A percentile compares a stretch with the other conserved stretches of the same genome.
These are phyloP conservation scores for Telopea speciosissima DNA, from an alignment of 177 flowering plant genomes.

Conservation along the genomic window DNA sequence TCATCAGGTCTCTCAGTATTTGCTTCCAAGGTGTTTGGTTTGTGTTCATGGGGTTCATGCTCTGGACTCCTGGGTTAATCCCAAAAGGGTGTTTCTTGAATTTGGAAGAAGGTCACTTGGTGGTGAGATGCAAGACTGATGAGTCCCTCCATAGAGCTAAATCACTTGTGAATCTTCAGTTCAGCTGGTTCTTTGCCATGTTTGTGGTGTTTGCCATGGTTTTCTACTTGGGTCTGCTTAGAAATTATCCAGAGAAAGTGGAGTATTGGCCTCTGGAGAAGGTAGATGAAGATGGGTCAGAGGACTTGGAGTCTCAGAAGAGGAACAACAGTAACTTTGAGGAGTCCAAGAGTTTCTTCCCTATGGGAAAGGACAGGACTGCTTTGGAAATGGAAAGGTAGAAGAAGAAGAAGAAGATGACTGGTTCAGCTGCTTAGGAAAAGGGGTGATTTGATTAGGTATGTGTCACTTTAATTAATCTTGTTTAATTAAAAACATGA, in stretches of 20 bases:
- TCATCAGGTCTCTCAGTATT: constrained; percentile 60
- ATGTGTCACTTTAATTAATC: too few species aligned
- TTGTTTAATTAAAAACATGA: too few species aligned
- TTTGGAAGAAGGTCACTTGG: constrained; percentile 51
- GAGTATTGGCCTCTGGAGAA: constrained; percentile 33
- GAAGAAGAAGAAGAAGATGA: not conserved
- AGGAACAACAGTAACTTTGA: constrained; percentile 6
- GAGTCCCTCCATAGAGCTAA: constrained; percentile 59
- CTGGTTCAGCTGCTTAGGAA: too few species aligned
- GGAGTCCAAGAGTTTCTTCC: constrained; percentile 22
- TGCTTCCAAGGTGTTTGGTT: constrained; percentile 73
- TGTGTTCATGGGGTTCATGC: constrained; percentile 56
- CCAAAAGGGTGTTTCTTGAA: constrained; percentile 67
- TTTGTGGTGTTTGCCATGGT: constrained; percentile 28
- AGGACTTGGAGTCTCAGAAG: constrained; percentile 45
- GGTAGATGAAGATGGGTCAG: constrained; percentile 12
- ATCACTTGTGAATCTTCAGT: constrained; percentile 59
- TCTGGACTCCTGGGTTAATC: constrained; percentile 65
- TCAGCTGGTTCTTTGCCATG: constrained; percentile 49
- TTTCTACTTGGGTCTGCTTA: constrained; percentile 35
- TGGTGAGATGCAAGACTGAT: constrained; percentile 50
- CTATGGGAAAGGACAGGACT: constrained; percentile 19
- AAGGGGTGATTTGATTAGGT: too few species aligned
- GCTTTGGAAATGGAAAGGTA: constrained; percentile 32
- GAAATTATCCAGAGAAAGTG: constrained; percentile 25